Conservation (phyloP, 768 basidiomycete species). For the Hydnomerulius pinastri region DNA sequence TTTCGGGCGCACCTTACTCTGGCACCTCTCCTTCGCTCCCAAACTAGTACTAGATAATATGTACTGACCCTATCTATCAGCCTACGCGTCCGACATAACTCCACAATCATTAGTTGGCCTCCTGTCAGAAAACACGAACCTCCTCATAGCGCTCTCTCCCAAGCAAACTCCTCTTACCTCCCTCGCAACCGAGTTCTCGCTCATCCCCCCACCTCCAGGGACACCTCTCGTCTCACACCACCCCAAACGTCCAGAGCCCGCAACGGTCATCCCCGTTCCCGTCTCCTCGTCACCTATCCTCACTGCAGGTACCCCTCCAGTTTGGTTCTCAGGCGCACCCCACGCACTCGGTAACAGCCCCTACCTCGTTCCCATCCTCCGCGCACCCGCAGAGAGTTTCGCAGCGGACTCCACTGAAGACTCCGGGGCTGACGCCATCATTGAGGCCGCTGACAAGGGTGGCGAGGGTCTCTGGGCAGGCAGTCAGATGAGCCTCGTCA, state of each 20-base stretch:
- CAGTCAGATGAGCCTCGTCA: conserved; percentile 71
- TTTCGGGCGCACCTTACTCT: background rate
- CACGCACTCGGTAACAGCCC: conserved; percentile 73
- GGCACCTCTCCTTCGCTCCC: too few relatives aligned
- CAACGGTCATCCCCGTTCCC: conserved; percentile 66
- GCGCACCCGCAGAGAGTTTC: conserved; percentile 75
- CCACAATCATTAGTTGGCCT: conserved; percentile 80
- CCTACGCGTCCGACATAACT: conserved; percentile 70
- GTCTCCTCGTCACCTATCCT: conserved; percentile 48
- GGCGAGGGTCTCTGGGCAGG: conserved; percentile 88
- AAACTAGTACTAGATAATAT: background rate
- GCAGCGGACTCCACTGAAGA: conserved; percentile 66
- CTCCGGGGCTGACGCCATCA: conserved; percentile 58
- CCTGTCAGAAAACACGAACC: conserved; percentile 71
- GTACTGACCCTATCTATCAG: conserved; percentile 37
- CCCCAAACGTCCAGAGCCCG: conserved; percentile 65
- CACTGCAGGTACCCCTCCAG: conserved; percentile 49
- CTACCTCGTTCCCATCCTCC: conserved; percentile 77
- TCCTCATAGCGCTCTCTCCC: conserved; percentile 80
- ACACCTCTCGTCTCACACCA: conserved; percentile 87
- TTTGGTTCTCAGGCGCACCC: conserved; percentile 78
- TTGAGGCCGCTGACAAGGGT: conserved; percentile 71
- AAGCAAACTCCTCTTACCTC: conserved; percentile 73
- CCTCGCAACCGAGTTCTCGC: conserved; percentile 88
- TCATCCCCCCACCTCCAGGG: conserved; percentile 84